A percentile compares a stretch with the other conserved stretches of the same genome.
phyloP scores from a whole-genome alignment of 768 basidiomycete species.

The Pulveroboletus sp. region DNA sequence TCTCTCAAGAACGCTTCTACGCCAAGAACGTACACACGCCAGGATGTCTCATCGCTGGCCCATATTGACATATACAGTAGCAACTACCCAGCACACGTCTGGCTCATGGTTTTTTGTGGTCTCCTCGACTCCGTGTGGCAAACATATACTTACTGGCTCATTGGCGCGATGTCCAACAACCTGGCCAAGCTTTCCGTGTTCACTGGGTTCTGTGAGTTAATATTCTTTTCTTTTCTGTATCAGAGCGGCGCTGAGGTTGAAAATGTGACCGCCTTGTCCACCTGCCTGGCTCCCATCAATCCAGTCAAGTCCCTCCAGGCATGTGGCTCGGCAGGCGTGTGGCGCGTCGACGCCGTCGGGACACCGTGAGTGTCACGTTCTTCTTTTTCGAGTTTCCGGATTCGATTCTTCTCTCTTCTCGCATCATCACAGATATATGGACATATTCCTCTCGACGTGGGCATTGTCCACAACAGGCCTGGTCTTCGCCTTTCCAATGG shows the following conservation, averaged over 20 bases:
- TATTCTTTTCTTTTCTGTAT: no score
- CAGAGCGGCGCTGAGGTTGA: not conserved
- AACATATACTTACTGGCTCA: constrained; percentile 77
- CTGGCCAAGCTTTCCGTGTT: constrained; percentile 78
- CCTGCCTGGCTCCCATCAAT: no score
- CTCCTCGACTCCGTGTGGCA: constrained; percentile 86
- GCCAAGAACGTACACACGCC: constrained; percentile 55
- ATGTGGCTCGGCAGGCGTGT: constrained; percentile 66
- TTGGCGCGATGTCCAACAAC: constrained; percentile 86
- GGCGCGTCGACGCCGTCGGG: constrained; percentile 65
- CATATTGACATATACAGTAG: constrained; percentile 60
- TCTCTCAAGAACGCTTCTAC: not conserved
- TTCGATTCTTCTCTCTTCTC: not conserved
- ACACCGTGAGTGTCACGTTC: constrained; percentile 48
- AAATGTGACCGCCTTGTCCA: no score
- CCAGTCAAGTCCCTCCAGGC: constrained; percentile 76
- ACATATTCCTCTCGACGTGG: constrained; percentile 76
- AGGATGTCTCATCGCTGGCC: constrained; percentile 34
- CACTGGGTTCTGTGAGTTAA: constrained; percentile 69
- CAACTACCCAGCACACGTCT: constrained; percentile 54
- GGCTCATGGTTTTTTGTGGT: constrained; percentile 73
- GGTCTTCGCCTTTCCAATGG: constrained; percentile 69
- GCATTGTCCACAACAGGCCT: constrained; percentile 61
- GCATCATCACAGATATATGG: constrained; percentile 50
- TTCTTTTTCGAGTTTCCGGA: not conserved